These are phyloP conservation scores for Fusarium sp. DNA, from an alignment of 2,329 filamentous ascomycete genomes.

Conservation along the genomic window DNA sequence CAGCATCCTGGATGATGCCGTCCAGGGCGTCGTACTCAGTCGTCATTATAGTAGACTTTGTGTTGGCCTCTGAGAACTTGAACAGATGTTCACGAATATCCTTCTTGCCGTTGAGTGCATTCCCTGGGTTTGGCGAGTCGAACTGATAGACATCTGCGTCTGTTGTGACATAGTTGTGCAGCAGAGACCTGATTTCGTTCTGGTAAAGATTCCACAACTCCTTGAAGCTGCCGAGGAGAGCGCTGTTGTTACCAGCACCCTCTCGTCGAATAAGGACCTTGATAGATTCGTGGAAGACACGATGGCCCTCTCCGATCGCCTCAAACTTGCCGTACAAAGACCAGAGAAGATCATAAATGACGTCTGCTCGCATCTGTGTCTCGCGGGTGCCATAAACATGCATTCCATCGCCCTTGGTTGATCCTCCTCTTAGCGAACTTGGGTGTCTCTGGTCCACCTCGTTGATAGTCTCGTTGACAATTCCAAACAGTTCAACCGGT, in stretches of 20 bases:
- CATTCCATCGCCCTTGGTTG: slow-evolving; percentile 65
- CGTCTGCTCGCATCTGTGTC: slow-evolving; percentile 82
- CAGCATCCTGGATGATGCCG: slow-evolving; percentile 88
- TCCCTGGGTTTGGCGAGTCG: slow-evolving; percentile 64
- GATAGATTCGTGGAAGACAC: slow-evolving; percentile 92
- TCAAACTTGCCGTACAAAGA: slow-evolving; percentile 97
- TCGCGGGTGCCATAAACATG: slow-evolving; percentile 75
- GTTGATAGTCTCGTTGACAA: slow-evolving; percentile 94
- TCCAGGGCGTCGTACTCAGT: slow-evolving; percentile 91
- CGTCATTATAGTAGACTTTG: slow-evolving; percentile 81
- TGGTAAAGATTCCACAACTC: slow-evolving; percentile 98
- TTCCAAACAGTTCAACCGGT: slow-evolving; percentile 91
- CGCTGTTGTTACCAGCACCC: slow-evolving; percentile 71
- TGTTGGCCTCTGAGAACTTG: slow-evolving; percentile 85
- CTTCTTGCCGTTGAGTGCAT: slow-evolving; percentile 58
- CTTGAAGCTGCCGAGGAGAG: slow-evolving; percentile 88
- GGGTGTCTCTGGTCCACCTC: slow-evolving; percentile 95
- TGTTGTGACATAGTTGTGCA: slow-evolving; percentile 96
- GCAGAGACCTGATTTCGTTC: slow-evolving; percentile 92
- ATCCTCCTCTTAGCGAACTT: slow-evolving; percentile 74
- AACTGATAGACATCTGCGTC: slow-evolving; percentile 81
- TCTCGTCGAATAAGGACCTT: slow-evolving; percentile 87
- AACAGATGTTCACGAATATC: slow-evolving; percentile 78
- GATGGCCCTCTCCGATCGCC: slow-evolving; percentile 94
- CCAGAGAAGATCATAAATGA: slow-evolving; percentile 92